Evolutionary conservation across 2,329 filamentous ascomycete genomes (phyloP).

Genomic region (Graphiopsis chlorocephala): DNA sequence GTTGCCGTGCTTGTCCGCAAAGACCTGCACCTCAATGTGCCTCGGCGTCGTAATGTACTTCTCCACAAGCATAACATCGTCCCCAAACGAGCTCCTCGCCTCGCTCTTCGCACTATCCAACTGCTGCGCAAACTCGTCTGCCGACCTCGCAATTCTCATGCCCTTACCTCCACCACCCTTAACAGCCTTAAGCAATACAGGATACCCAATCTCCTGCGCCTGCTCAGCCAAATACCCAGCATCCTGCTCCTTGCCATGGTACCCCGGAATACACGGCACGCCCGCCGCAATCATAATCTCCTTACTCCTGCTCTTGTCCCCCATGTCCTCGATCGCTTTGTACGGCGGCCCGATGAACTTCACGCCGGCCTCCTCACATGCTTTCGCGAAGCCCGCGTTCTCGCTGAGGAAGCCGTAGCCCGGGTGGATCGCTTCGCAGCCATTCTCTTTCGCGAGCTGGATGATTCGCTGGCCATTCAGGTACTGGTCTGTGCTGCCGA

Average conservation of each 20-base stretch:
- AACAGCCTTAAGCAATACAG: conserved; percentile 64
- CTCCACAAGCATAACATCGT: conserved; percentile 65
- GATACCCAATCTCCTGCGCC: conserved; percentile 68
- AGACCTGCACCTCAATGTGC: conserved; percentile 67
- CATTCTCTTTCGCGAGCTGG: conserved; percentile 76
- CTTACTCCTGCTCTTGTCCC: conserved; percentile 87
- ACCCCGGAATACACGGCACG: conserved; percentile 93
- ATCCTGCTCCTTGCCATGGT: conserved; percentile 83
- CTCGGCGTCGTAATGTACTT: conserved; percentile 66
- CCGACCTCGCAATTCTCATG: conserved; percentile 61
- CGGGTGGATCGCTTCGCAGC: conserved; percentile 88
- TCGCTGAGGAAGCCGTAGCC: conserved; percentile 95
- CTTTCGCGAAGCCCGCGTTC: conserved; percentile 84
- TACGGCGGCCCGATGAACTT: conserved; percentile 90
- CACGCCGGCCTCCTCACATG: conserved; percentile 84
- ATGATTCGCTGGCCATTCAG: conserved; percentile 94
- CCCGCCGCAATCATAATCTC: conserved; percentile 96
- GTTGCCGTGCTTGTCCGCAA: conserved; percentile 64
- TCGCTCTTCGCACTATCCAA: conserved; percentile 64
- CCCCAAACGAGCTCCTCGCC: conserved; percentile 62
- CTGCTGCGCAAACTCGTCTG: conserved; percentile 59
- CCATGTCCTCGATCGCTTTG: conserved; percentile 77
- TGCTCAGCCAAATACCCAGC: conserved; percentile 60
- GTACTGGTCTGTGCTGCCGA: conserved; percentile 81
- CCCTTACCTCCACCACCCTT: conserved; percentile 67